These are phyloP conservation scores for Tuber melanosporum DNA, from an alignment of 495 filamentous ascomycete species.

Conservation along the genomic window DNA sequence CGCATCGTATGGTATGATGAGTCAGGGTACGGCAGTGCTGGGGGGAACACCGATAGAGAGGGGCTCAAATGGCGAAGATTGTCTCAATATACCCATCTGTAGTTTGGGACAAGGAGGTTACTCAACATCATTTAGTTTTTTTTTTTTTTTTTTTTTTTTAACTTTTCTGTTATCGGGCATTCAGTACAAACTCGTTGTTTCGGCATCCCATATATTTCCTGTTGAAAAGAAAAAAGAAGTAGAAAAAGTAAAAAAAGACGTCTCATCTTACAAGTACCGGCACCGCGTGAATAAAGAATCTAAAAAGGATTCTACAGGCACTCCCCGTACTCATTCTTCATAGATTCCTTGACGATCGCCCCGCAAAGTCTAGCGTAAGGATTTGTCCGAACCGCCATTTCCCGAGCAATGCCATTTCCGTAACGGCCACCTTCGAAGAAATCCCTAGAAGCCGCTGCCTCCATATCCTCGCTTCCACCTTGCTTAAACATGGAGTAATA, in stretches of 20 bases:
- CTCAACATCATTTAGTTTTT: too few species aligned
- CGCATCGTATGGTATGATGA: too few species aligned
- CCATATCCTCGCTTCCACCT: conserved; percentile 47
- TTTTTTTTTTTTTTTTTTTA: too few species aligned
- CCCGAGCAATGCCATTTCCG: conserved; percentile 70
- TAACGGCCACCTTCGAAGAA: conserved; percentile 70
- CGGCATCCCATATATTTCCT: too few species aligned
- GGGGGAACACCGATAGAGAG: too few species aligned
- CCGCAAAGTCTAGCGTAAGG: conserved; percentile 86
- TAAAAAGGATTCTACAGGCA: background rate
- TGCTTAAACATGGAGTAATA: conserved; percentile 58
- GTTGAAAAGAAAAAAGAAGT: background rate
- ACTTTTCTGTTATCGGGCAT: too few species aligned
- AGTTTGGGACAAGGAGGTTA: too few species aligned
- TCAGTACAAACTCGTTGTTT: too few species aligned
- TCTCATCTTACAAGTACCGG: background rate
- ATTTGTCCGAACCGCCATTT: conserved; percentile 71
- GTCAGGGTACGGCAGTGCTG: too few species aligned
- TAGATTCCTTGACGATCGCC: conserved; percentile 75
- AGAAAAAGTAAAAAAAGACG: background rate
- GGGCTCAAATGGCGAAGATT: too few species aligned
- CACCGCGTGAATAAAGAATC: background rate
- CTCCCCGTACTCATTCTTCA: conserved; percentile 61
- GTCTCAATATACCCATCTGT: too few species aligned
- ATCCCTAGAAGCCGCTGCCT: conserved; percentile 65